Base-by-base conservation (phyloP, 139 green algal species). In the Coccomyxa sp. region DNA sequence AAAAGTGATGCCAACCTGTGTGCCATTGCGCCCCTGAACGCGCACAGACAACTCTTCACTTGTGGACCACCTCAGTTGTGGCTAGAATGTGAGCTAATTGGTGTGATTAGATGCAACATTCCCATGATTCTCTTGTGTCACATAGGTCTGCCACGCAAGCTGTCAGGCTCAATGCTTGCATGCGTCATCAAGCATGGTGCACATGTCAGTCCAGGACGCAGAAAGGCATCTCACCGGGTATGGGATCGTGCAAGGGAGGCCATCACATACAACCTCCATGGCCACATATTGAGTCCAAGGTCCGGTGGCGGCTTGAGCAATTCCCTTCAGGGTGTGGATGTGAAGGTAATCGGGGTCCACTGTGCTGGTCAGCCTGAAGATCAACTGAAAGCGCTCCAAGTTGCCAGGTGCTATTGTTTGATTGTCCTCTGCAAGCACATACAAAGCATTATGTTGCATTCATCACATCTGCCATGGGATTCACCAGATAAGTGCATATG, bases 241-340 rank as follows among this genome's bases (percentile, higher is more conserved):
- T 51, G 3, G 38, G 7, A 51, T 71, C 18, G 1, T 71, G 21
- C 63, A 71, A 9, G 18, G 18, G 18, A 71, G 63, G 7, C 1
- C 63, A 11, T 21, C 63, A 28, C 18, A 71, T 71, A 9, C 63
- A 71, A 21, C 10, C 21, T 71, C 63, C 18, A 71, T 71, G 63
- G 63, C 21, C 18, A 71, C 1, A 11, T 30, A 45, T 38, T 30
- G 27, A 1, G 71, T 77, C 23, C 71, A 77, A 1, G 27, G 23
- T n/a, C 71, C 23, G 1, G 9, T 18, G 27, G 12, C 25, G 23
- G 17, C 27, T 27, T 74, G 66, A 38, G 27, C 71, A 77, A 77
- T 77, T 18, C 71, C 71, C 71, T 77, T 77, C 27, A 77, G 71
- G 27, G n/a, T 77, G 71, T 77, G 71, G n/a, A 77, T 77, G 71